Evolutionary conservation across 768 basidiomycete genomes (phyloP).

Genomic region (Naganishia friedmannii): DNA sequence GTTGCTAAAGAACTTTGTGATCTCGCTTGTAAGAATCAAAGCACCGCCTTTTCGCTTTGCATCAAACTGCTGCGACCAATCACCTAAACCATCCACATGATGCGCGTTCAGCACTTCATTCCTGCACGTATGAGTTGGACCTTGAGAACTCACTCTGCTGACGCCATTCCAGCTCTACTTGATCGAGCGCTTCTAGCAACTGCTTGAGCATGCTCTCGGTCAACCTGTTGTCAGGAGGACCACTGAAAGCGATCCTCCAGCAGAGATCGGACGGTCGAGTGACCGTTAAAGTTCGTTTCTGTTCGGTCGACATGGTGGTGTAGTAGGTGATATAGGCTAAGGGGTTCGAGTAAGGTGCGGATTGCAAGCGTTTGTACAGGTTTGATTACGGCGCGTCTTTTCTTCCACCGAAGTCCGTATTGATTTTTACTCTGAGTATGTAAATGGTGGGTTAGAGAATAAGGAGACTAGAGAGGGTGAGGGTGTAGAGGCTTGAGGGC

Average conservation of each 20-base stretch:
- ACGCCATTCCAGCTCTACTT: slow-evolving; percentile 51
- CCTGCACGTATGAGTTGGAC: not conserved
- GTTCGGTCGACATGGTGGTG: slow-evolving; percentile 3
- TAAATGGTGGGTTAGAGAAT: too few species aligned
- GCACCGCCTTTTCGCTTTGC: slow-evolving; percentile 42
- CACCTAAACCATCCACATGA: not conserved
- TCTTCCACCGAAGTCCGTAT: too few species aligned
- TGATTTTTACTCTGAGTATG: too few species aligned
- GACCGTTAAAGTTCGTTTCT: slow-evolving; percentile 33
- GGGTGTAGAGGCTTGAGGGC: too few species aligned
- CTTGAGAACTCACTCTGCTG: slow-evolving; percentile 20
- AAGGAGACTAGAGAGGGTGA: too few species aligned
- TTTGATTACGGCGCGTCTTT: too few species aligned
- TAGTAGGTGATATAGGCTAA: not conserved
- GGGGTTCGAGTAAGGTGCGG: too few species aligned
- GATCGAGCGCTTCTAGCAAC: slow-evolving; percentile 44
- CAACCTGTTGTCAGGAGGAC: slow-evolving; percentile 53
- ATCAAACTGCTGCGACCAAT: slow-evolving; percentile 27
- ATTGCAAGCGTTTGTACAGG: too few species aligned
- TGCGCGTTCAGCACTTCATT: too few species aligned
- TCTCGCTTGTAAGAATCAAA: slow-evolving; percentile 45
- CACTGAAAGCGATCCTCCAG: slow-evolving; percentile 46
- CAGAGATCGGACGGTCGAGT: slow-evolving; percentile 36
- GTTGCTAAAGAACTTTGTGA: slow-evolving; percentile 51
- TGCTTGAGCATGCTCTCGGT: slow-evolving; percentile 47